A percentile compares a stretch with the other conserved stretches of the same genome.
Conservation (phyloP, 495 filamentous ascomycete species). For the Podospora pseudoanserina region DNA sequence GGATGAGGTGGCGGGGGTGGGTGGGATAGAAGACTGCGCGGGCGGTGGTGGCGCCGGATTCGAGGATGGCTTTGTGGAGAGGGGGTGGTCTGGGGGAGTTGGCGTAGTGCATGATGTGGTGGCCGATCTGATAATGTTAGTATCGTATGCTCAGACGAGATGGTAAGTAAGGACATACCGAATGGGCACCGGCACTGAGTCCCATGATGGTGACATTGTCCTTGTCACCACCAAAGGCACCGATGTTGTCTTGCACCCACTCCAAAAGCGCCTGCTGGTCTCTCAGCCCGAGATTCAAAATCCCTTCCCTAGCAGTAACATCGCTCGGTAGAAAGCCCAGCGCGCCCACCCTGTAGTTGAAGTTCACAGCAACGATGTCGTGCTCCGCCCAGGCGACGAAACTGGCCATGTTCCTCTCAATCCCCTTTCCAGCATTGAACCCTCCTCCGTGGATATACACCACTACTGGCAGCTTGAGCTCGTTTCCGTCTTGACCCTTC, state of each 20-base stretch:
- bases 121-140: conserved; percentile 49
- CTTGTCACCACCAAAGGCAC: conserved; percentile 59
- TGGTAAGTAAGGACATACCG: conserved; percentile 35
- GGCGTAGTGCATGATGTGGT: conserved; percentile 57
- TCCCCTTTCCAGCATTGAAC: conserved; percentile 47
- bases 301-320: conserved; percentile 49
- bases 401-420: conserved; percentile 46
- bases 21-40: conserved; percentile 55
- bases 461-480: conserved; percentile 51
- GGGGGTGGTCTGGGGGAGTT: conserved; percentile 33
- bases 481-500: conserved; percentile 14
- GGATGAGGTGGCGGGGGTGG: conserved; percentile 54
- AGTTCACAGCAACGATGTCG: conserved; percentile 57
- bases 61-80: conserved; percentile 61
- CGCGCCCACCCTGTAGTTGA: conserved; percentile 66
- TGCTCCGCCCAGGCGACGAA: conserved; percentile 53
- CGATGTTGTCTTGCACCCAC: conserved; percentile 62
- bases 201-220: conserved; percentile 63
- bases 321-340: conserved; percentile 63
- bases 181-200: conserved; percentile 64
- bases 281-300: conserved; percentile 65
- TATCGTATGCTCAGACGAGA: background rate
- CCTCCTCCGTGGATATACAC: conserved; percentile 56
- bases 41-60: conserved; percentile 61
- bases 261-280: conserved; percentile 62